phyloP scores from a whole-genome alignment of 768 basidiomycete genomes.

The Dioszegia hungarica region DNA sequence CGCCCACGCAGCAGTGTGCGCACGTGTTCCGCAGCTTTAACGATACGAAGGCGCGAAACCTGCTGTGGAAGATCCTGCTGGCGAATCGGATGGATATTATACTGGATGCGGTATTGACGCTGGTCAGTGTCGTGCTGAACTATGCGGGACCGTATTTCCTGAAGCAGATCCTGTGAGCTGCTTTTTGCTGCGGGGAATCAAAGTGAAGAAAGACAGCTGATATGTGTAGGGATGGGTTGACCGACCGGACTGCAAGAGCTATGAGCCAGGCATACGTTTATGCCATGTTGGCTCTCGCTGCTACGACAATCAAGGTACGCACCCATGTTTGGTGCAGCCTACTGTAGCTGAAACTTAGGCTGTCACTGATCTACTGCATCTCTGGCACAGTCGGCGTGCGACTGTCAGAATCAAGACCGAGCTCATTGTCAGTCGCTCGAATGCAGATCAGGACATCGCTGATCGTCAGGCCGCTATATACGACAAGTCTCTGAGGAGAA shows the following conservation, averaged over 20 bases:
- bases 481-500: slow-evolving; percentile 76
- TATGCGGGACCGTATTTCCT: slow-evolving; percentile 82
- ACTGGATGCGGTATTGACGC: slow-evolving; percentile 64
- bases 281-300: slow-evolving; percentile 68
- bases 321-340: not conserved
- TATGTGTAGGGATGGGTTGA: slow-evolving; percentile 22
- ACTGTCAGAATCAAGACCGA: slow-evolving; percentile 67
- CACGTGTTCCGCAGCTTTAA: slow-evolving; percentile 33
- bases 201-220: not conserved
- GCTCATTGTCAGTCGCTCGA: slow-evolving; percentile 53
- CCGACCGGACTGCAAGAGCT: slow-evolving; percentile 54
- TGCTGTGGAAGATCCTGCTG: slow-evolving; percentile 28
- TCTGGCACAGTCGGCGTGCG: slow-evolving; percentile 69
- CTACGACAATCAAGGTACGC: slow-evolving; percentile 56
- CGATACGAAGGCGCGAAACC: slow-evolving; percentile 16
- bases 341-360: slow-evolving; percentile 14
- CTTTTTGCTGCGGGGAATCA: not conserved
- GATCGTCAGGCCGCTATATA: slow-evolving; percentile 56
- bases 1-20: slow-evolving; percentile 31
- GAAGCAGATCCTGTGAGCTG: slow-evolving; percentile 54
- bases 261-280: slow-evolving; percentile 68
- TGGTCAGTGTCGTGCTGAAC: slow-evolving; percentile 66
- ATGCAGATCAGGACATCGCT: not conserved
- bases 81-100: slow-evolving; percentile 48
- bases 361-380: slow-evolving; percentile 44